Percentiles rank a stretch among this genome's conserved stretches.
Conservation (phyloP, 1,284 basidiomycete genomes). For the Microbotryum saponariae region DNA sequence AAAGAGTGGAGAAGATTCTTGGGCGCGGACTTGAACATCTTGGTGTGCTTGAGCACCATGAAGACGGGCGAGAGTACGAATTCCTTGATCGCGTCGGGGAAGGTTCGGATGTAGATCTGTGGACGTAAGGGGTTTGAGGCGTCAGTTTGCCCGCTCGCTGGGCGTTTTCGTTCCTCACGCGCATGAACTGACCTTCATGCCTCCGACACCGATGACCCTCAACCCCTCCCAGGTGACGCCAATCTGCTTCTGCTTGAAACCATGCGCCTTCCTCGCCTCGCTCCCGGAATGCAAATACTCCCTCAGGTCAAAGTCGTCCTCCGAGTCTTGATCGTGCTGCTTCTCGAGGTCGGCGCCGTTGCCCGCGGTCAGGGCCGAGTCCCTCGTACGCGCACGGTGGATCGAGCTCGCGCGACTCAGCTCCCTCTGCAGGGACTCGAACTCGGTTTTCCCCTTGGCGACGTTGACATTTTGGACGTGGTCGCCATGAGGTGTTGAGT, state of each 20-base stretch:
- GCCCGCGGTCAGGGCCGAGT: neutral
- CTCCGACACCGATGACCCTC: constrained; percentile 62
- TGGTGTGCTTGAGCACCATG: constrained; percentile 34
- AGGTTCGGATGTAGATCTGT: constrained; percentile 53
- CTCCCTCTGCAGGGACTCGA: too few species aligned
- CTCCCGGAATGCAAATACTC: constrained; percentile 56
- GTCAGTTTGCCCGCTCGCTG: constrained; percentile 10
- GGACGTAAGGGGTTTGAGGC: neutral
- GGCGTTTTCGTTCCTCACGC: constrained; percentile 38
- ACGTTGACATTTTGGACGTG: too few species aligned
- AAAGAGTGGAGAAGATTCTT: constrained; percentile 43
- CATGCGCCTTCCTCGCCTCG: constrained; percentile 54
- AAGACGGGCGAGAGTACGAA: constrained; percentile 55
- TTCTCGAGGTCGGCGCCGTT: constrained; percentile 19
- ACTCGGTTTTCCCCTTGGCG: too few species aligned
- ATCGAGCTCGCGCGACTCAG: too few species aligned
- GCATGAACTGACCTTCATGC: constrained; percentile 49
- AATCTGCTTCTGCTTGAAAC: constrained; percentile 69
- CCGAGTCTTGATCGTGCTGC: constrained; percentile 17
- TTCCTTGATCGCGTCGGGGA: constrained; percentile 53
- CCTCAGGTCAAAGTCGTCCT: constrained; percentile 56
- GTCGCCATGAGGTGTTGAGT: too few species aligned
- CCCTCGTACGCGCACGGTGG: too few species aligned
- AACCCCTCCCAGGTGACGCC: constrained; percentile 71
- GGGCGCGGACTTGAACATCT: constrained; percentile 33